Evolutionary conservation across 108 stramenopile species (phyloP).

Genomic region (Fragilaria radians): DNA sequence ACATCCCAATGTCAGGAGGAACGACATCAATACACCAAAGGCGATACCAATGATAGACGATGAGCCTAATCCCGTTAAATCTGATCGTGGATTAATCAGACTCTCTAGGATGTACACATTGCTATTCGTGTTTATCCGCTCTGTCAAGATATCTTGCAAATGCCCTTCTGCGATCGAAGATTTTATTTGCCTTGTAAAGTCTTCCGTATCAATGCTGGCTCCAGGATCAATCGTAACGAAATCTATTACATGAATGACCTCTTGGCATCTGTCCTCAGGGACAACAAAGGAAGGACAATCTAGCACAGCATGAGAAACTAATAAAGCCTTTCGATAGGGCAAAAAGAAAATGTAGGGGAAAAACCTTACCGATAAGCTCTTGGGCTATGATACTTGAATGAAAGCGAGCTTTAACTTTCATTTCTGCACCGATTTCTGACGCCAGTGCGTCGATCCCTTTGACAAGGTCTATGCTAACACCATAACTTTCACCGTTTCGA

Average conservation of each 20-base stretch:
- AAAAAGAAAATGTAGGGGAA: background rate
- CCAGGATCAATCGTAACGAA: background rate
- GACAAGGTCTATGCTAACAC: conserved; percentile 9
- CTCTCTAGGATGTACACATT: conserved; percentile 22
- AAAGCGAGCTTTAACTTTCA: background rate
- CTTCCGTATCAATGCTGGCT: background rate
- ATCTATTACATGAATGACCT: background rate
- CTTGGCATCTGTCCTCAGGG: background rate
- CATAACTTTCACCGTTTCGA: background rate
- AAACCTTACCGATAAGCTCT: background rate
- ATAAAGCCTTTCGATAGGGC: background rate
- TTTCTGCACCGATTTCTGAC: conserved; percentile 8
- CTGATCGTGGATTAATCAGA: background rate
- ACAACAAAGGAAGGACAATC: background rate
- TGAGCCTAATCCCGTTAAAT: background rate
- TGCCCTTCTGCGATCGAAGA: conserved; percentile 18
- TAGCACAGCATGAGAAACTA: too few relatives aligned
- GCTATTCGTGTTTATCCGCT: conserved; percentile 21
- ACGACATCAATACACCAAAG: background rate
- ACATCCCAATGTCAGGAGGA: background rate
- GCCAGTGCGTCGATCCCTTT: conserved; percentile 28
- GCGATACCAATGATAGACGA: background rate
- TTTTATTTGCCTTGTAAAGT: background rate
- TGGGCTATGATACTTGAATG: background rate
- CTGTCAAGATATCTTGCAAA: conserved; percentile 16